Conservation (phyloP, 495 filamentous ascomycete species). For the Elasticomyces elasticus region DNA sequence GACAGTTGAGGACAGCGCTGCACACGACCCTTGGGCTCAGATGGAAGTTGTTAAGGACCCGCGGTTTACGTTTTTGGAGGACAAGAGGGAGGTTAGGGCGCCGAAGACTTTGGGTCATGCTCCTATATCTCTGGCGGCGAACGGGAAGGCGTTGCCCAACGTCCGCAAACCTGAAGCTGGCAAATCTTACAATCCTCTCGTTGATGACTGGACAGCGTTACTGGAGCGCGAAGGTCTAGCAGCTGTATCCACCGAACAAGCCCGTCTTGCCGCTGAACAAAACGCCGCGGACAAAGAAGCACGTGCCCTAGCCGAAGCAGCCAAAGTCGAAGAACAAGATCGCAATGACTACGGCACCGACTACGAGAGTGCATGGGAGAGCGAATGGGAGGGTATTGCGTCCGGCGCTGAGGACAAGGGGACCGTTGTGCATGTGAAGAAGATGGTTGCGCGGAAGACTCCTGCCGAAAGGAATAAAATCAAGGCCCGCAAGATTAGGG, state of each 20-base stretch:
- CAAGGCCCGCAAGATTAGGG: slow-evolving; percentile 76
- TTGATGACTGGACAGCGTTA: slow-evolving; percentile 70
- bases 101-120: slow-evolving; percentile 66
- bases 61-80: slow-evolving; percentile 35
- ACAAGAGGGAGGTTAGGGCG: slow-evolving; percentile 50
- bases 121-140: slow-evolving; percentile 69
- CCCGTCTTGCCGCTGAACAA: slow-evolving; percentile 57
- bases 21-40: slow-evolving; percentile 71
- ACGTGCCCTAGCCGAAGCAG: slow-evolving; percentile 28
- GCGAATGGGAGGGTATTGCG: slow-evolving; percentile 43
- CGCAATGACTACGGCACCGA: slow-evolving; percentile 52
- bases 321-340: slow-evolving; percentile 31
- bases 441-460: slow-evolving; percentile 72
- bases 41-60: slow-evolving; percentile 32
- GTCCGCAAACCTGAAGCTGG: slow-evolving; percentile 68
- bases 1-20: slow-evolving; percentile 43
- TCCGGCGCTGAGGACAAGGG: slow-evolving; percentile 43
- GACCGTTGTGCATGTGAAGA: slow-evolving; percentile 50
- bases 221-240: slow-evolving; percentile 62
- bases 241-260: slow-evolving; percentile 69
- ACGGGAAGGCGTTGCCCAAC: slow-evolving; percentile 66
- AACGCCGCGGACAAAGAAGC: slow-evolving; percentile 48
- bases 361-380: slow-evolving; percentile 83
- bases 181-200: slow-evolving; percentile 82
- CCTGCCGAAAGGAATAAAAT: slow-evolving; percentile 76